Evolutionary conservation across 2,329 filamentous ascomycete genomes (phyloP), one percentile per base, ranked within the genome.

Genomic region (Tolypocladium album): DNA sequence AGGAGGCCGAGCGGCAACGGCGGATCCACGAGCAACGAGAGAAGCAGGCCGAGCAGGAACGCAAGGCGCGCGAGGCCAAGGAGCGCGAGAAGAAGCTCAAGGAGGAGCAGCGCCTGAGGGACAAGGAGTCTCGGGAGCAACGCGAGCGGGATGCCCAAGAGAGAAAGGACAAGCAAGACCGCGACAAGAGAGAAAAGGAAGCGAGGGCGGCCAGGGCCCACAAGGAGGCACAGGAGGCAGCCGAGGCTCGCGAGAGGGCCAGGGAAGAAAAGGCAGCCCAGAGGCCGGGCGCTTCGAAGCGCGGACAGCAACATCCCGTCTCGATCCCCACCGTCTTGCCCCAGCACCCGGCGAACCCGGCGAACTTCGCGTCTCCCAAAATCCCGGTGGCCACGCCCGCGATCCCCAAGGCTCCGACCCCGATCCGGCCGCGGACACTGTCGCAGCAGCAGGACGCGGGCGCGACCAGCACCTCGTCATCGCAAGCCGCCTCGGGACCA

Each of bases 1-100:
- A 92, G 72, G 93, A 97, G 70, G 88, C 88, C 4, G 93, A 97
- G 68, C 89, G 88, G 69, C 84, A 88, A 70, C 87, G 87, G 63
- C 86, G 89, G 56, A 78, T 88, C 59, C 88, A 91, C 68, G 92
- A 97, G 69, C 91, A 95, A 71, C 86, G 90, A 64, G 91, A 96
- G 67, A 86, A 87, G 65, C 90, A 95, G 68, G 88, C 88, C 36
- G 92, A 97, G 71, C 81, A 84, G 61, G 93, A 97, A 72, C 87
- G 90, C 61, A 96, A 92, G 73, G 71, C 71, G n/a, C 88, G 79
- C 39, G 81, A 83, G 61, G 74, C 75, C 57, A 82, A 78, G 65
- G 79, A 82, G 66, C 89, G 84, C 67, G 92, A 96, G 75, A 94
- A 91, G 76, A 93, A 88, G 75, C 84, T 86, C 63, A 92, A 89